These are phyloP conservation scores for Tolypocladium capitatum DNA, from an alignment of 2,329 filamentous ascomycete species.

Conservation along the genomic window DNA sequence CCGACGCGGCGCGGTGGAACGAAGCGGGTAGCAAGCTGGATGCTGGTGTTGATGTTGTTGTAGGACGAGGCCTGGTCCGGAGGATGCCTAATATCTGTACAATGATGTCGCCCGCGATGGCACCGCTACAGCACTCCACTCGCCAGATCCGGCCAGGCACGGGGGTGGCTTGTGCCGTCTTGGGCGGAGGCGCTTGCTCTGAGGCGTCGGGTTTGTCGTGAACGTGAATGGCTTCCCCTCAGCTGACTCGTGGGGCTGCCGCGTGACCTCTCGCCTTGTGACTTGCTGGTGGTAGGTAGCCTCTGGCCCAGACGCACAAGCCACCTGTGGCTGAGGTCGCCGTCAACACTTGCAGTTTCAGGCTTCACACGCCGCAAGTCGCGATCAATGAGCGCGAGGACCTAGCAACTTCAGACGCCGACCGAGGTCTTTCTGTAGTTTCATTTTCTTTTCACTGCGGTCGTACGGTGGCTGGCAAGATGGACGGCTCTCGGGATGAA, in stretches of 20 bases:
- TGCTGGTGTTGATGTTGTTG: background rate
- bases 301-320: background rate
- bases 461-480: constrained; percentile 4
- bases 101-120: background rate
- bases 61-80: background rate
- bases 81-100: background rate
- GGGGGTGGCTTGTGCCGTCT: background rate
- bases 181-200: too few species aligned
- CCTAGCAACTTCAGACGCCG: background rate
- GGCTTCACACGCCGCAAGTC: background rate
- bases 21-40: background rate
- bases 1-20: constrained; percentile 3
- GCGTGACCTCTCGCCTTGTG: background rate
- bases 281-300: background rate
- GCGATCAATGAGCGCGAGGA: too few species aligned
- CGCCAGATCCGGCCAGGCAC: constrained; percentile 2
- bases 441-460: background rate
- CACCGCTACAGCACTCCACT: background rate
- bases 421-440: background rate
- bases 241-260: too few species aligned
- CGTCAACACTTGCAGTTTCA: background rate
- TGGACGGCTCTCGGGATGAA: constrained; percentile 16
- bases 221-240: background rate
- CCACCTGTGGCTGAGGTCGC: constrained; percentile 2
- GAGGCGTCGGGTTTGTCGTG: background rate